These are phyloP conservation scores for Citrus glauca DNA, from an alignment of 345 rosid genomes.

Conservation along the genomic window DNA sequence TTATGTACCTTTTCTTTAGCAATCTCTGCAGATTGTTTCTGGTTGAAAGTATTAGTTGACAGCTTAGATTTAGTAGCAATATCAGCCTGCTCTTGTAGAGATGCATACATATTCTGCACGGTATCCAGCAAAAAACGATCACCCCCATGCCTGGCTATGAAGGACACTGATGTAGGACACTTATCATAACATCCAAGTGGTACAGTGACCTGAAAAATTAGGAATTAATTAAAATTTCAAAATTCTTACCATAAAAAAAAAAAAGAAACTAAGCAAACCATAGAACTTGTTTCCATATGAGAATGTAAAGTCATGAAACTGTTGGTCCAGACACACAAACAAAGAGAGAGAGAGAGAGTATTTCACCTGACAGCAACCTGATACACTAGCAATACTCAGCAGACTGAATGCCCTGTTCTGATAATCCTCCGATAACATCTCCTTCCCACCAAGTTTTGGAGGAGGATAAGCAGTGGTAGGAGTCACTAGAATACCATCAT, in stretches of 20 bases:
- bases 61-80: constrained; percentile 46
- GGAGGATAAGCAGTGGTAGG: constrained; percentile 78
- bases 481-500: constrained; percentile 83
- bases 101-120: constrained; percentile 55
- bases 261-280: neutral
- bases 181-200: constrained; percentile 71
- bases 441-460: constrained; percentile 85
- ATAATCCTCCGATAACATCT: constrained; percentile 67
- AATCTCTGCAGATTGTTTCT: constrained; percentile 63
- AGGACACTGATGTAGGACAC: constrained; percentile 77
- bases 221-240: neutral
- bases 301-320: neutral
- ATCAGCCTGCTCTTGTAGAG: constrained; percentile 68
- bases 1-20: constrained; percentile 83
- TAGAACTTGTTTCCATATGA: neutral
- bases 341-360: neutral
- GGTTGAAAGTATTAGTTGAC: constrained; percentile 32
- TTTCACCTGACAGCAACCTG: constrained; percentile 95
- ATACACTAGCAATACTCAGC: constrained; percentile 83
- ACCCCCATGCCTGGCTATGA: constrained; percentile 77
- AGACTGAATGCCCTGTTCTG: constrained; percentile 52
- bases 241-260: neutral
- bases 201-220: constrained; percentile 57
- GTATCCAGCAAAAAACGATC: constrained; percentile 88
- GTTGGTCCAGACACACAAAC: neutral